Evolutionary conservation across 495 filamentous ascomycete species (phyloP), one percentile per base, ranked within the genome.

Genomic region (Trichocladium uniseriatum): DNA sequence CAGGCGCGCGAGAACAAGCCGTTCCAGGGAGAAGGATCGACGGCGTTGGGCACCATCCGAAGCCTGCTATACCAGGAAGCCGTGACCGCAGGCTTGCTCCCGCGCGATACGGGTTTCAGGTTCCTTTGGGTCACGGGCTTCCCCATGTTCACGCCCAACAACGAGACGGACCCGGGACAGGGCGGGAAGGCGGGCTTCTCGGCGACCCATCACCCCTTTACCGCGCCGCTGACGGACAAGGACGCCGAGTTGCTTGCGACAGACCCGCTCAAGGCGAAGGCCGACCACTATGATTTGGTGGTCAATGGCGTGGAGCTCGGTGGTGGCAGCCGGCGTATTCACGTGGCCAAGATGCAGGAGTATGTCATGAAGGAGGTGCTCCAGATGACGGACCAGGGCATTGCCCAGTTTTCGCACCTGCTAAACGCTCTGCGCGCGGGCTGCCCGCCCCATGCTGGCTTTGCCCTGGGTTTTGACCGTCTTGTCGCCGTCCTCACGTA

Each of bases 161-260:
- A 77, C 32, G 78, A 79, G 24, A 63, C 70, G 3, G 86, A 91
- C 40, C 85, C 88, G 5, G 89, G 89, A 3, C 91, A 95, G 65
- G 84, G 83, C 24, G 90, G 89, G 15, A 61, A 69, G 10, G 80
- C 90, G 0, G 89, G 89, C 4, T 74, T 97, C 61, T 80, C 81
- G 14, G 82, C 92, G 6, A 96, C 91, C 0, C 92, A 98, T 55
- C 92, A 98, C 64, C 92, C 94, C 1, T 98, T 98, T 66, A 98
- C 92, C 3, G 85, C 94, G 0, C 92, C 94, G 0, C 79, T 83
- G 45, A 75, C 79, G 6, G 55, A 75, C 11, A 69, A 71, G 11
- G 94, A 97, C 59, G 78, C 94, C 22, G 81, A 87, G 37, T 61
- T 89, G 2, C 78, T 96, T 9, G 66, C 76, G 16, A 81, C 78